Evolutionary conservation across 257 asterid species (phyloP).

Genomic region (Jasminum sambac): DNA sequence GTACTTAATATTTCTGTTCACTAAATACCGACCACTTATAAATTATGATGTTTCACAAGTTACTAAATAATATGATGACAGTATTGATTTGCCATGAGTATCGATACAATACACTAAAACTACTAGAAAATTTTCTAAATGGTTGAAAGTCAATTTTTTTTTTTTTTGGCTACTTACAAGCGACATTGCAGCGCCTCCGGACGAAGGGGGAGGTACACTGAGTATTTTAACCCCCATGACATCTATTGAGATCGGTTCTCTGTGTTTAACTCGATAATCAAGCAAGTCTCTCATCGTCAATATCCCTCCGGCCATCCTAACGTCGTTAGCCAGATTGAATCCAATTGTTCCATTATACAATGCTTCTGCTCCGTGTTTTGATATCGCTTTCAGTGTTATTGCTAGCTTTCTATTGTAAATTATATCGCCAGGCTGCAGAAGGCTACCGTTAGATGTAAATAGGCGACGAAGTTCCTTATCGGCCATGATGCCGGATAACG

Average conservation of each 20-base stretch:
- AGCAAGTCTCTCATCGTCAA: constrained; percentile 51
- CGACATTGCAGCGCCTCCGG: constrained; percentile 59
- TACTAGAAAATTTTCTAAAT: no score
- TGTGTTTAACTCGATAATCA: constrained; percentile 43
- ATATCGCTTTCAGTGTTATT: constrained; percentile 32
- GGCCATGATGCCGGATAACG: constrained; percentile 39
- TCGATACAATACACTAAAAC: no score
- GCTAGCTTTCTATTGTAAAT: constrained; percentile 54
- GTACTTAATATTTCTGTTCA: no score
- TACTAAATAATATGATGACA: no score
- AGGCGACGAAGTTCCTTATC: constrained; percentile 51
- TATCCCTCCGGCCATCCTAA: constrained; percentile 55
- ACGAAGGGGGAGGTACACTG: constrained; percentile 76
- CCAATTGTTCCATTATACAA: constrained; percentile 65
- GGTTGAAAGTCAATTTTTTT: no score
- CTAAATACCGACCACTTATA: no score
- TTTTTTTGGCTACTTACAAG: constrained; percentile 72
- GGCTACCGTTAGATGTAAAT: constrained; percentile 53
- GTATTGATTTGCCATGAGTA: no score
- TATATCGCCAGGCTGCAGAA: constrained; percentile 45
- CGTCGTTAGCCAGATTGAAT: constrained; percentile 44
- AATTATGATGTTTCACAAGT: no score
- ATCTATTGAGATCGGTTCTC: constrained; percentile 37
- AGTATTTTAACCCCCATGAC: constrained; percentile 51
- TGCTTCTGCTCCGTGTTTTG: constrained; percentile 36